phyloP scores from a whole-genome alignment of 1,284 basidiomycete genomes.

The Tetrapyrgos nigripes region DNA sequence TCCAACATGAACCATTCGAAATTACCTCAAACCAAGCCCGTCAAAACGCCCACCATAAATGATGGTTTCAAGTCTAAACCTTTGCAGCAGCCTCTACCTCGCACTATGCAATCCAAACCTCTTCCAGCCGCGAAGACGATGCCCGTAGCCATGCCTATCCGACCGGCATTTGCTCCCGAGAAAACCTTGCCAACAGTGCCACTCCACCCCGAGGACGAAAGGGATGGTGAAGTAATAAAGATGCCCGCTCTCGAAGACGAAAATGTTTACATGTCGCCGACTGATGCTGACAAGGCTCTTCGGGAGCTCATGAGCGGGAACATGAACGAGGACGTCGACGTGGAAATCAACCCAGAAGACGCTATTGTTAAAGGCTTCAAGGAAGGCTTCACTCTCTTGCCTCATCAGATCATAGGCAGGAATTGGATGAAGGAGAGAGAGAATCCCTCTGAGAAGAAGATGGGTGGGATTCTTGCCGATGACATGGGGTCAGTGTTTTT shows the following conservation, averaged over 20 bases:
- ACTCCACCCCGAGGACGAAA: constrained; percentile 4
- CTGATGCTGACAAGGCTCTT: constrained; percentile 69
- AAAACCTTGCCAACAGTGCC: neutral
- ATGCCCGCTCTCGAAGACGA: constrained; percentile 38
- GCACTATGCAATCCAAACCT: neutral
- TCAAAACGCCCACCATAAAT: neutral
- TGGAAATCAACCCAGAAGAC: constrained; percentile 67
- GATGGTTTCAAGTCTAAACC: neutral
- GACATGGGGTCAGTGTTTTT: constrained; percentile 77
- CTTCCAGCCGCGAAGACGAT: neutral
- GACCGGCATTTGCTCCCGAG: neutral
- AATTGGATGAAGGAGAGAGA: constrained; percentile 91
- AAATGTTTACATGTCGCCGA: constrained; percentile 36
- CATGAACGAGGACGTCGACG: constrained; percentile 59
- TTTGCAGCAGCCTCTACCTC: neutral
- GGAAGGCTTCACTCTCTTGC: constrained; percentile 73
- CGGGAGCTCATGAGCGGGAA: constrained; percentile 63
- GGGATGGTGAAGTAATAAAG: constrained; percentile 18
- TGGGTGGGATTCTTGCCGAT: constrained; percentile 91
- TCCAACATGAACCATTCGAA: constrained; percentile 21
- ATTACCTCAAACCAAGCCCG: constrained; percentile 3
- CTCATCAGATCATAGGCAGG: constrained; percentile 88
- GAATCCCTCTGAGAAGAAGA: constrained; percentile 66
- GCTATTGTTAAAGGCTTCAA: constrained; percentile 77
- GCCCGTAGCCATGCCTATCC: neutral